These are phyloP conservation scores for Myrica gale DNA, from an alignment of 306 rosid genomes.

Conservation along the genomic window DNA sequence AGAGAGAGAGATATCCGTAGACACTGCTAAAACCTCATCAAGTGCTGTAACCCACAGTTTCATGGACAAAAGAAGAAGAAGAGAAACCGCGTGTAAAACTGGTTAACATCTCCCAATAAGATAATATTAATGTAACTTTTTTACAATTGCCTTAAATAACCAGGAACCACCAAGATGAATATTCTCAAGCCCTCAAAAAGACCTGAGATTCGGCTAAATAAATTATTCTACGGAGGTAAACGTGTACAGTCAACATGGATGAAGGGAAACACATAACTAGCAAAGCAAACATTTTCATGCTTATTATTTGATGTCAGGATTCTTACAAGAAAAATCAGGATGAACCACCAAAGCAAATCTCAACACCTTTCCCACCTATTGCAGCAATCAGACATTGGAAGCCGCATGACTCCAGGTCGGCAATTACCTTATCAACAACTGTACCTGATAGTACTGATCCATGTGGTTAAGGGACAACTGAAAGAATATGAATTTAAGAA, in stretches of 20 bases:
- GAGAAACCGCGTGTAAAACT: neutral
- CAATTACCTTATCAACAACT: constrained; percentile 61
- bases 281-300: constrained; percentile 27
- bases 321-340: constrained; percentile 44
- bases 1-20: neutral
- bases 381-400: constrained; percentile 79
- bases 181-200: neutral
- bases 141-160: neutral
- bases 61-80: neutral
- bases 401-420: constrained; percentile 81
- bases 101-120: neutral
- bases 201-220: neutral
- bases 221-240: neutral
- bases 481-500: constrained; percentile 12
- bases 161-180: neutral
- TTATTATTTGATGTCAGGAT: constrained; percentile 24
- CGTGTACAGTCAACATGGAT: neutral
- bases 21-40: neutral
- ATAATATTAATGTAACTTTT: neutral
- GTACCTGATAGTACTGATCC: constrained; percentile 75
- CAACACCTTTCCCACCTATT: constrained; percentile 77
- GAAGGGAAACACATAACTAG: neutral
- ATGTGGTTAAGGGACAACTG: constrained; percentile 45
- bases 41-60: neutral
- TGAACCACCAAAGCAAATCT: constrained; percentile 54